Conservation (phyloP, 192 early-diverging fungal species). For the Diversispora epigaea region DNA sequence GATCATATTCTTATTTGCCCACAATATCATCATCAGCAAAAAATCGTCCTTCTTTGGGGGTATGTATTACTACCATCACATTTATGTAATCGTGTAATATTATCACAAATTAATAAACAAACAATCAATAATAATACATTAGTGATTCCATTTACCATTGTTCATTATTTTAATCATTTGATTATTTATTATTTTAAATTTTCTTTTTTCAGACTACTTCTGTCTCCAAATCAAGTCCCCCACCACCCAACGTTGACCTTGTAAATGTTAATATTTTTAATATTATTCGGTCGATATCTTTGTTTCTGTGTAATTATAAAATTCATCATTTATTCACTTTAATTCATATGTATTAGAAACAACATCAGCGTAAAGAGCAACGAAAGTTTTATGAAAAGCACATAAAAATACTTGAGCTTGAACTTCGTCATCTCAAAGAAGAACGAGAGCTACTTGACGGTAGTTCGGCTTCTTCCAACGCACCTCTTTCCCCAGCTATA, state of each 20-base stretch:
- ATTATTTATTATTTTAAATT: neutral
- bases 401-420: conserved; percentile 50
- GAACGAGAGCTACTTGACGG: conserved; percentile 44
- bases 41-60: no score
- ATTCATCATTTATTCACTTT: neutral
- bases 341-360: conserved; percentile 30
- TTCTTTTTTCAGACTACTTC: neutral
- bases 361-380: conserved; percentile 44
- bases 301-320: neutral
- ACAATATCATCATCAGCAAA: neutral
- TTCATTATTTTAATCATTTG: neutral
- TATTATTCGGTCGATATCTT: neutral
- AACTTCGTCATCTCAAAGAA: conserved; percentile 48
- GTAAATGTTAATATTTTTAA: neutral
- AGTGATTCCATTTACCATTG: neutral
- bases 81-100: no score
- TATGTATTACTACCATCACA: no score
- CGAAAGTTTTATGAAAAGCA: conserved; percentile 47
- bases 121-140: no score
- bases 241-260: neutral
- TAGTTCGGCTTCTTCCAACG: conserved; percentile 18
- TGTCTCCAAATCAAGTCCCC: neutral
- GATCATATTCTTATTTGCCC: neutral
- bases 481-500: conserved; percentile 6
- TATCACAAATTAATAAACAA: no score